Evolutionary conservation across 2,329 filamentous ascomycete genomes (phyloP).

Genomic region (Trichothecium roseum): DNA sequence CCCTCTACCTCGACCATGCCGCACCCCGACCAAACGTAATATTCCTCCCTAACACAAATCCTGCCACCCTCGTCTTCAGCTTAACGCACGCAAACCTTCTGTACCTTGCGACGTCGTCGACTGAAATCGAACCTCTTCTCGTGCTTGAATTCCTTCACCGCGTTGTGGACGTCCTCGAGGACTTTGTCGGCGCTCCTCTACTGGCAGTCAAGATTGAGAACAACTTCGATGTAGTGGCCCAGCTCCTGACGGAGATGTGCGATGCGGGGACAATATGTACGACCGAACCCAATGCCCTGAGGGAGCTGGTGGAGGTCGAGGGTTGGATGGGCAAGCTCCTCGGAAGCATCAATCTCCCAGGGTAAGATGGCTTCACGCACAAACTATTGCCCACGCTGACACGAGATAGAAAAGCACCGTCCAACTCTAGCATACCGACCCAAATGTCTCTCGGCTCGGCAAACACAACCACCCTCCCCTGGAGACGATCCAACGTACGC

Average conservation of each 20-base stretch:
- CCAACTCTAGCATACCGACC: conserved; percentile 26
- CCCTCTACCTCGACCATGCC: conserved; percentile 77
- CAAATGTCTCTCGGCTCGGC: conserved; percentile 27
- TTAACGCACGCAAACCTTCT: conserved; percentile 79
- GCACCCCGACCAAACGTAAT: conserved; percentile 75
- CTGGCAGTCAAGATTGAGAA: conserved; percentile 77
- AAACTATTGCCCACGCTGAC: background rate
- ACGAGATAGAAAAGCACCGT: conserved; percentile 26
- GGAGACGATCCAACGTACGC: conserved; percentile 83
- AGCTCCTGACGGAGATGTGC: conserved; percentile 91
- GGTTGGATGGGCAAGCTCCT: conserved; percentile 82
- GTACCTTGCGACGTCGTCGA: conserved; percentile 74
- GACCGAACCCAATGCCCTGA: conserved; percentile 85
- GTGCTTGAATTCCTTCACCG: conserved; percentile 92
- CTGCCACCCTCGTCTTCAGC: conserved; percentile 81
- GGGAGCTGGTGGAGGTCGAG: conserved; percentile 86
- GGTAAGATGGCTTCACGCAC: conserved; percentile 31
- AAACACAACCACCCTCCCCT: conserved; percentile 57
- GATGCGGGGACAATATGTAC: conserved; percentile 83
- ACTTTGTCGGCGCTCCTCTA: conserved; percentile 83
- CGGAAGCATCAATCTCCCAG: conserved; percentile 75
- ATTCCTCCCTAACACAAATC: conserved; percentile 72
- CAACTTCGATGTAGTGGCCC: conserved; percentile 88
- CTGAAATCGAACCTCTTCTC: conserved; percentile 79
- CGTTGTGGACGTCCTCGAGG: conserved; percentile 83